These are phyloP conservation scores for Yarrowia yakushimensis DNA, from an alignment of 805 yeast genomes.

Conservation along the genomic window DNA sequence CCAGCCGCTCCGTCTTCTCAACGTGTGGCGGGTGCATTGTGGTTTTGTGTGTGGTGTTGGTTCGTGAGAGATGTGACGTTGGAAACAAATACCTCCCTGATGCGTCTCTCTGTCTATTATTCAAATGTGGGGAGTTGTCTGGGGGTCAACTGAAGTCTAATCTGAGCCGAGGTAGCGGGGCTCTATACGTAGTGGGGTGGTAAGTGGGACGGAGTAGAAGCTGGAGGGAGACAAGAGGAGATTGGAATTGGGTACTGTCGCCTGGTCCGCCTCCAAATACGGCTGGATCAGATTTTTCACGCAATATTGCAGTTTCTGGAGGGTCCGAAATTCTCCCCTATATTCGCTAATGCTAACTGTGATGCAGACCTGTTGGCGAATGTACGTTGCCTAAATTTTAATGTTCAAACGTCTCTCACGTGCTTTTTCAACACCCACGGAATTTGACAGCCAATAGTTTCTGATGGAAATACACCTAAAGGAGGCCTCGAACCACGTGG, in stretches of 20 bases:
- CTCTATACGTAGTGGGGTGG: too few relatives aligned
- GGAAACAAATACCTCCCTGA: neutral
- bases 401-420: neutral
- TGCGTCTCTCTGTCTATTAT: neutral
- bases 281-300: neutral
- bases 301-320: neutral
- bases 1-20: constrained; percentile 14
- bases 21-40: constrained; percentile 25
- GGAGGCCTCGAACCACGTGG: constrained; percentile 8
- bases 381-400: neutral
- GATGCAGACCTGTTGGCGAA: constrained; percentile 15
- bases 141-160: constrained; percentile 11
- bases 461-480: neutral
- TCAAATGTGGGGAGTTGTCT: constrained; percentile 19
- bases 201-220: too few relatives aligned
- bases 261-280: too few relatives aligned
- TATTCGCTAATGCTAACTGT: constrained; percentile 8
- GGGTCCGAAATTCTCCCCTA: neutral
- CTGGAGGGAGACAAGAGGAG: too few relatives aligned
- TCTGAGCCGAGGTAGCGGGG: constrained; percentile 16
- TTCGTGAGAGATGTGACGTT: neutral
- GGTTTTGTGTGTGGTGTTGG: neutral
- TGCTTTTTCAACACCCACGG: neutral
- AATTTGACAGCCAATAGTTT: constrained; percentile 5
- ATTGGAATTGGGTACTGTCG: too few relatives aligned